phyloP scores from a whole-genome alignment of 2,329 filamentous ascomycete species.

The Balansia obtecta region DNA sequence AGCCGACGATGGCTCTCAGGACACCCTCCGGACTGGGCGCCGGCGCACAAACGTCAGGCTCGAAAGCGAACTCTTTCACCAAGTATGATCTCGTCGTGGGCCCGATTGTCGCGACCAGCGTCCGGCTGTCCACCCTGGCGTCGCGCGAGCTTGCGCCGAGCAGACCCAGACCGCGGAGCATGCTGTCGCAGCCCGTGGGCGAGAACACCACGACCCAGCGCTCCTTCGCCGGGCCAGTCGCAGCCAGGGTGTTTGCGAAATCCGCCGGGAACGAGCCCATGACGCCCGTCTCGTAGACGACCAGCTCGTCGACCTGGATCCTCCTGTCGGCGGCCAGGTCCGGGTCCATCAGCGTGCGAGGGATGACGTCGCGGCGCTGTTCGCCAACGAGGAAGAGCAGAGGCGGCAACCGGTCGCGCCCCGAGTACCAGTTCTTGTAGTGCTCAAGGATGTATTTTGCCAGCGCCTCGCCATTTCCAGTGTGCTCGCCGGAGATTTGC shows the following conservation, averaged over 20 bases:
- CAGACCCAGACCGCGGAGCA: slow-evolving; percentile 41
- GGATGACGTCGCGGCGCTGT: slow-evolving; percentile 80
- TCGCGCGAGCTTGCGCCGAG: slow-evolving; percentile 34
- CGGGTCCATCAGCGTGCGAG: slow-evolving; percentile 57
- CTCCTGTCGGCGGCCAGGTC: slow-evolving; percentile 33
- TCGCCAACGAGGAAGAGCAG: slow-evolving; percentile 86
- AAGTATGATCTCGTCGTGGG: slow-evolving; percentile 80
- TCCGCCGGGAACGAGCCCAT: slow-evolving; percentile 65
- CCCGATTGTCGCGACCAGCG: slow-evolving; percentile 75
- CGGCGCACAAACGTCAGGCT: slow-evolving; percentile 68
- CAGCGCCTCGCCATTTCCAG: slow-evolving; percentile 73
- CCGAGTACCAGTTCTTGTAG: slow-evolving; percentile 46
- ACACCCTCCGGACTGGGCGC: slow-evolving; percentile 75
- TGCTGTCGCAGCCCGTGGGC: slow-evolving; percentile 49
- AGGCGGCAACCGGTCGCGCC: slow-evolving; percentile 37
- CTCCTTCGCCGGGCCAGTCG: slow-evolving; percentile 24
- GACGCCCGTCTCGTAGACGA: slow-evolving; percentile 78
- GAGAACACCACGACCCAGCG: slow-evolving; percentile 72
- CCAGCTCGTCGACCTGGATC: slow-evolving; percentile 62
- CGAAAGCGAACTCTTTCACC: slow-evolving; percentile 47
- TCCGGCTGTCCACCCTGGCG: slow-evolving; percentile 22
- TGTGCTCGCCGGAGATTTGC: slow-evolving; percentile 64
- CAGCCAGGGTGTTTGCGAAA: slow-evolving; percentile 41
- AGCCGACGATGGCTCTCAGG: slow-evolving; percentile 46
- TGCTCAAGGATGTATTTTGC: slow-evolving; percentile 68